phyloP scores from a whole-genome alignment of 805 yeast species.

The Isabelozyma rhagii region DNA sequence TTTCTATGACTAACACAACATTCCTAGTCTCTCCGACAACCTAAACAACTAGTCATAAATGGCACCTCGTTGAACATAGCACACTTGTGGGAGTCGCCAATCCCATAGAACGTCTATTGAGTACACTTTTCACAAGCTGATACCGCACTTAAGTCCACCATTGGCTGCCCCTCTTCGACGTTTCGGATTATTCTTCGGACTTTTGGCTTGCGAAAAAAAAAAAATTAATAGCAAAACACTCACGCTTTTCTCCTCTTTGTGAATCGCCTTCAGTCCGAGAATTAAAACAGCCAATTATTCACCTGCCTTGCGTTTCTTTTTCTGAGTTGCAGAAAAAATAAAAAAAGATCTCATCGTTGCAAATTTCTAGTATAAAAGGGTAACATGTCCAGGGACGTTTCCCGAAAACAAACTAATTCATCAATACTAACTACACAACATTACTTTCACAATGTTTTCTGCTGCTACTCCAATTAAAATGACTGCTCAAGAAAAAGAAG shows the following conservation, averaged over 20 bases:
- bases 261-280: background rate
- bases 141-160: background rate
- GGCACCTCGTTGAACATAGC: too few species aligned
- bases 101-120: too few species aligned
- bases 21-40: too few species aligned
- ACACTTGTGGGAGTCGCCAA: too few species aligned
- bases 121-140: too few species aligned
- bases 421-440: background rate
- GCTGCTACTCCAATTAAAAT: slow-evolving; percentile 9
- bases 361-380: background rate
- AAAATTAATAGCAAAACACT: background rate
- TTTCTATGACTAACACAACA: background rate
- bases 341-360: background rate
- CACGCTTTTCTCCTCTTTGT: background rate
- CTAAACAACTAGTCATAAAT: too few species aligned
- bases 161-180: background rate
- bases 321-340: background rate
- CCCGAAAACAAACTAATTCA: background rate
- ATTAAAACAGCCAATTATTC: background rate
- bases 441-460: background rate
- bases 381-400: background rate
- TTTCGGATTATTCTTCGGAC: background rate
- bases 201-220: background rate
- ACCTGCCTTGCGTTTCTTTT: background rate
- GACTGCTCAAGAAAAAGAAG: slow-evolving; percentile 44